Evolutionary conservation across 2,329 filamentous ascomycete species (phyloP).

Genomic region (Truncatella angustata): DNA sequence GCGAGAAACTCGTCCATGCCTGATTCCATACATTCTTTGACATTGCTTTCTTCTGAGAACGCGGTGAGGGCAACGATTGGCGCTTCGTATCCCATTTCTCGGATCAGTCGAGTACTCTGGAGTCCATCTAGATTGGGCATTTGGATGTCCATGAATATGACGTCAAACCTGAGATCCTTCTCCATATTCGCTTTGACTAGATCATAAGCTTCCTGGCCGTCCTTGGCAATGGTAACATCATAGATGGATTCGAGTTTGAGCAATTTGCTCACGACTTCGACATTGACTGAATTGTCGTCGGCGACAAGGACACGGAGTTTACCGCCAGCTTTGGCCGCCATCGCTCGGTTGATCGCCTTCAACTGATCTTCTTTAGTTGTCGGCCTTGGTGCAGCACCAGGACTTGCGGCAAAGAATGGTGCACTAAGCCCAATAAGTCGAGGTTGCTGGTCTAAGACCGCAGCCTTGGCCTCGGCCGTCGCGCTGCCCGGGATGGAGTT

Average conservation of each 20-base stretch:
- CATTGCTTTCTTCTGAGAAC: slow-evolving; percentile 86
- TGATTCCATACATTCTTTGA: slow-evolving; percentile 80
- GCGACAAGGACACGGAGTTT: slow-evolving; percentile 83
- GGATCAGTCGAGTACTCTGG: slow-evolving; percentile 80
- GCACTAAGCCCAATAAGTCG: slow-evolving; percentile 78
- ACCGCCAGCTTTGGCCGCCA: slow-evolving; percentile 57
- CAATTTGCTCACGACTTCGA: slow-evolving; percentile 60
- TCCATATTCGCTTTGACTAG: slow-evolving; percentile 81
- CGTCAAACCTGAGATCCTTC: slow-evolving; percentile 68
- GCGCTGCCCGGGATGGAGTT: slow-evolving; percentile 28
- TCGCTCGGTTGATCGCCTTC: slow-evolving; percentile 63
- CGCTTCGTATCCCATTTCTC: slow-evolving; percentile 79
- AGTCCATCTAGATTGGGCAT: slow-evolving; percentile 94
- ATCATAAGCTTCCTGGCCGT: slow-evolving; percentile 85
- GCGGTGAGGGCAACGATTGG: slow-evolving; percentile 91
- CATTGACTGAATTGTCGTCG: slow-evolving; percentile 63
- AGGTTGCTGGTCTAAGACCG: slow-evolving; percentile 66
- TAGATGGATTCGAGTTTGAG: slow-evolving; percentile 76
- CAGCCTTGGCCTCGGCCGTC: slow-evolving; percentile 31
- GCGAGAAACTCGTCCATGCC: slow-evolving; percentile 90
- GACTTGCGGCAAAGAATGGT: slow-evolving; percentile 67
- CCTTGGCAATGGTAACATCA: slow-evolving; percentile 84
- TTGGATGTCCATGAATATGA: slow-evolving; percentile 95
- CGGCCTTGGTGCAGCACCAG: slow-evolving; percentile 28
- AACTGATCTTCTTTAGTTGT: slow-evolving; percentile 58